Percentiles rank a stretch among this genome's conserved stretches.
phyloP scores from a whole-genome alignment of 148 eudicot species.

The Rheum nobile region DNA sequence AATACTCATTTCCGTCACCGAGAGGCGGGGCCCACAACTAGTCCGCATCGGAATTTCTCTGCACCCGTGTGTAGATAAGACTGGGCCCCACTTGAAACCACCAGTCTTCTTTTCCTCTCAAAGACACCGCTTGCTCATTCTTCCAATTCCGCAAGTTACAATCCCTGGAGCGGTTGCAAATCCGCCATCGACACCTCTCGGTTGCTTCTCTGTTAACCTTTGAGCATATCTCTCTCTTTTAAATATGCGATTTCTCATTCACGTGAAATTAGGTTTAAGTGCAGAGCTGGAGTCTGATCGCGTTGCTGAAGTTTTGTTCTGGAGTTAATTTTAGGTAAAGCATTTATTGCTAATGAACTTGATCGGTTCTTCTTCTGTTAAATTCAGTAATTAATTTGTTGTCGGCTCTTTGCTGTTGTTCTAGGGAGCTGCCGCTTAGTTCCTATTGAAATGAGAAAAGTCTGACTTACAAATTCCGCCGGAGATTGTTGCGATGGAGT shows the following conservation, averaged over 20 bases:
- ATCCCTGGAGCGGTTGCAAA: not conserved
- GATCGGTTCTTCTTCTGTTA: not conserved
- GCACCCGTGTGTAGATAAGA: not conserved
- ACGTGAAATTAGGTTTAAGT: not conserved
- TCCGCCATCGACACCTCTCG: not conserved
- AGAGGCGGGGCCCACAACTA: not conserved
- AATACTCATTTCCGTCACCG: too few relatives aligned
- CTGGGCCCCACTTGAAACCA: constrained; percentile 1
- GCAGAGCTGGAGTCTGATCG: not conserved
- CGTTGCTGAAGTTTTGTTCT: not conserved
- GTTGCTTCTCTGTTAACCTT: not conserved
- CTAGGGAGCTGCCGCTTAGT: not conserved
- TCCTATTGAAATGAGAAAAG: not conserved
- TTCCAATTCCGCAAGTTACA: not conserved
- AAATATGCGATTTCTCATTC: not conserved
- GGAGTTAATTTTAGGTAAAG: not conserved
- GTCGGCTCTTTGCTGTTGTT: not conserved
- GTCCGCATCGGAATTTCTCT: not conserved
- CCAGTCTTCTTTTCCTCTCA: constrained; percentile 1
- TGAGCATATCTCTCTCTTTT: not conserved
- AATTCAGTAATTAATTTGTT: not conserved
- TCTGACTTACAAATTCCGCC: not conserved
- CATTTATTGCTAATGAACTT: not conserved
- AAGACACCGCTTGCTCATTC: not conserved
- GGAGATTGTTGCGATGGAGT: constrained; percentile 1